A percentile compares a stretch with the other conserved stretches of the same genome.
Conservation (phyloP, 768 basidiomycete species). For the Ramaria rubella region DNA sequence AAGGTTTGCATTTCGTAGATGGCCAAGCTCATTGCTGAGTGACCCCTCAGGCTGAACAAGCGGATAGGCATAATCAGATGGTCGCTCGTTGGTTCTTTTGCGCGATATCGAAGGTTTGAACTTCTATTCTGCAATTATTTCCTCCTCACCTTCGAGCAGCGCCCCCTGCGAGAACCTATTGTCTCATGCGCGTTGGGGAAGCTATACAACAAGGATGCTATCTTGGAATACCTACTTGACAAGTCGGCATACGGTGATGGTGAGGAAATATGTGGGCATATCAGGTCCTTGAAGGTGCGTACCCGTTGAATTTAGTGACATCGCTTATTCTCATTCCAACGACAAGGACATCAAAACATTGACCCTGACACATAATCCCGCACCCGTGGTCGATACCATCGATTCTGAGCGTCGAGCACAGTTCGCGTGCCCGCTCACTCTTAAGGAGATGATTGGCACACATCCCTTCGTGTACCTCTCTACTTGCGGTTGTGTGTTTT, state of each 20-base stretch:
- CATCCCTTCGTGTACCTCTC: conserved; percentile 85
- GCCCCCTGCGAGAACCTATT: conserved; percentile 79
- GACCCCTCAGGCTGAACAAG: conserved; percentile 59
- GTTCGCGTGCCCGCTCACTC: conserved; percentile 86
- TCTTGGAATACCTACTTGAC: conserved; percentile 87
- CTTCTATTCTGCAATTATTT: conserved; percentile 2
- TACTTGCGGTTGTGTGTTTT: conserved; percentile 87
- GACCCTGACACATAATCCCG: conserved; percentile 69
- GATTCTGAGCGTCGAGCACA: conserved; percentile 43
- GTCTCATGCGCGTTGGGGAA: conserved; percentile 91
- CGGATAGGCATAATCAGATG: conserved; percentile 85
- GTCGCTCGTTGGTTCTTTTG: conserved; percentile 90
- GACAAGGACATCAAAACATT: conserved; percentile 82
- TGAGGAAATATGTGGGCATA: conserved; percentile 86
- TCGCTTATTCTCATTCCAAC: neutral
- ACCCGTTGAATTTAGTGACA: neutral
- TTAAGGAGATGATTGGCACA: conserved; percentile 91
- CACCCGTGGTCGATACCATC: conserved; percentile 32
- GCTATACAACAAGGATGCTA: conserved; percentile 92
- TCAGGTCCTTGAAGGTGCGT: conserved; percentile 80
- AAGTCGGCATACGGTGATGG: conserved; percentile 84
- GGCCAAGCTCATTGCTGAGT: conserved; percentile 4
- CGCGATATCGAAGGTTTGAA: conserved; percentile 82
- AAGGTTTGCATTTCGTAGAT: conserved; percentile 40
- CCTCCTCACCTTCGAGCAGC: conserved; percentile 34